phyloP scores from a whole-genome alignment of 2,329 filamentous ascomycete genomes.

The Gyromitra esculenta region DNA sequence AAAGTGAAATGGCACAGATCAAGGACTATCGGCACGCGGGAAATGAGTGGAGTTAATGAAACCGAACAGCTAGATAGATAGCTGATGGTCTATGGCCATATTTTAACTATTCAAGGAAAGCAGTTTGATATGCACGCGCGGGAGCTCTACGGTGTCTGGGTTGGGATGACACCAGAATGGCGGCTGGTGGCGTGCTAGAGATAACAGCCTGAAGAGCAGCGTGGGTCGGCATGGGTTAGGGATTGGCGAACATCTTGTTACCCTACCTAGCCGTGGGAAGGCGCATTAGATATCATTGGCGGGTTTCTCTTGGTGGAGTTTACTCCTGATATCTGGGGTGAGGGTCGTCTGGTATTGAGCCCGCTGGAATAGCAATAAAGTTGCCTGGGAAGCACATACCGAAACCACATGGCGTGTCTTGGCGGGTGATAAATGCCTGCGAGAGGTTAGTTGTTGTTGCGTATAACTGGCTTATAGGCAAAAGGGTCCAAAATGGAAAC shows the following conservation, averaged over 20 bases:
- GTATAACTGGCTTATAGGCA: too few species aligned
- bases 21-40: slow-evolving; percentile 3
- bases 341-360: neutral
- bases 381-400: neutral
- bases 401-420: neutral
- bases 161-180: slow-evolving; percentile 44
- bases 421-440: neutral
- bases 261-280: neutral
- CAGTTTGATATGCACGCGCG: slow-evolving; percentile 36
- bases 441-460: neutral
- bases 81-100: slow-evolving; percentile 6
- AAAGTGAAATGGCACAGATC: neutral
- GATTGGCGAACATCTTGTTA: neutral
- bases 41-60: slow-evolving; percentile 12
- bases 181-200: slow-evolving; percentile 43
- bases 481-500: too few species aligned
- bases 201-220: slow-evolving; percentile 26
- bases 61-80: neutral
- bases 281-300: neutral
- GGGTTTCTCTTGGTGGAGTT: neutral
- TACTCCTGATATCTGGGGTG: neutral
- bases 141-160: slow-evolving; percentile 16
- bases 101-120: slow-evolving; percentile 19
- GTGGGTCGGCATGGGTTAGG: slow-evolving; percentile 9
- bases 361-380: neutral